Base-by-base conservation (phyloP, 371 early-diverging fungal genomes). In the Rhizopus sp. region DNA sequence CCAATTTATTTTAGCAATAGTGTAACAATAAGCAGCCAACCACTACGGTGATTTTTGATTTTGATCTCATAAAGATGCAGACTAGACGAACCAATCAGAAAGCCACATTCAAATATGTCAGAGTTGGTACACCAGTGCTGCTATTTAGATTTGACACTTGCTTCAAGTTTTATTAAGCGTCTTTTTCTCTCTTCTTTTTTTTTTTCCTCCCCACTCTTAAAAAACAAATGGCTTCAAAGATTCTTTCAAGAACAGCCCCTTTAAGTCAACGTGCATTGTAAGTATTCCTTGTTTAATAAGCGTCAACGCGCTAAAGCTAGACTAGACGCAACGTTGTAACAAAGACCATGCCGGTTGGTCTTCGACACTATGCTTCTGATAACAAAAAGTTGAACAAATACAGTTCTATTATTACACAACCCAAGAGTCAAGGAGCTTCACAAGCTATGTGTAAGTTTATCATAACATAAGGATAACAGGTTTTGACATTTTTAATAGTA, bases 401-500 rank as follows among this genome's bases (percentile, higher is more conserved):
- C 76, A 92, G 91, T 69, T 64, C 88, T 37, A 82, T 78, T 53
- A 93, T 98, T 69, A 98, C 98, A 29, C 91, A 96, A 74, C 92
- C 92, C 47, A 94, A 94, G 68, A 82, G 90, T 38, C 94, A 94
- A 66, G 97, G 96, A 53, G 95, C 97, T 38, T 90, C 94, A 46
- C 96, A 98, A 76, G 98, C 98, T 10, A 94, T 95, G 94, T 85
- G 95, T 94, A 84, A 77, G 91, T 84, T 6, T 40, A 33, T 34
- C 6, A 6, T 17, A 41, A 34, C 4, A 32, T 15, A 37, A 37
- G 46, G 9, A 13, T 16, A n/a, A 46, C 49, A 42, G 16, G 32
- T 37, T 48, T 53, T 53, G 31, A n/a, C 35, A 15, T 39, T 15
- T 42, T 57, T 33, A 23, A 29, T 57, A 93, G 92, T 96, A 69